Base-by-base conservation (phyloP, 2,329 filamentous ascomycete species). In the Rutstroemia sp. region DNA sequence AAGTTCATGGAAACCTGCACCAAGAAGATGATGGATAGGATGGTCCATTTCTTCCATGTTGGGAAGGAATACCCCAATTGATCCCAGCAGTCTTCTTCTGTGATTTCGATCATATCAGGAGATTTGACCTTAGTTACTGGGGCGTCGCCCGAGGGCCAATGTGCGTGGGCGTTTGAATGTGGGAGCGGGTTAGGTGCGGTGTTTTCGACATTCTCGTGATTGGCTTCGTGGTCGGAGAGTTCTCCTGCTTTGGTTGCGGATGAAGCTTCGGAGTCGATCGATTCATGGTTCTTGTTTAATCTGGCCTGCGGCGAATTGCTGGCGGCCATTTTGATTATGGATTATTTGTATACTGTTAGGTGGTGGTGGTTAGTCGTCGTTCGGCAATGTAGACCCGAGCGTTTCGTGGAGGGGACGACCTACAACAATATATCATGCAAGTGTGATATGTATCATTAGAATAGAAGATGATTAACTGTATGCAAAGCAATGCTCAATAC, bases 1-100 rank as follows among this genome's bases (percentile, higher is more conserved):
- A 89, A 87, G 74, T 89, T 89, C 86, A 89, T 89, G 3, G 86
- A 88, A 1, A 83, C 80, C 67, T 89, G 86, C 4, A 89, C 84
- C 63, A 84, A 73, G 73, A 88, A 88, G 69, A 89, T 87, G 68
- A 88, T 77, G n/a, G 77, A 78, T 56, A 89, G 78, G 64, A 89
- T 87, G 65, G 75, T 81, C 65, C 86, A 89, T 72, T 89, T 89
- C 72, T 82, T 86, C 73, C 72, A 77, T 12, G 61, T 69, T 0
- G 83, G 73, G 60, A 81, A 89, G 8, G 75, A 73, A 67, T 78
- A 88, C 51, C 84, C 85, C 0, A 89, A 75, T 65, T 88, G 76
- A 19, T 80, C 76, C 68, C 84, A 85, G 70, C 83, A 87, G 63
- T 87, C 83, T 37, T 77, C 75, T 62, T 80, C 76, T 0, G 72